Conservation (phyloP, 2,329 filamentous ascomycete species). For the Aspergillus viridinutans region DNA sequence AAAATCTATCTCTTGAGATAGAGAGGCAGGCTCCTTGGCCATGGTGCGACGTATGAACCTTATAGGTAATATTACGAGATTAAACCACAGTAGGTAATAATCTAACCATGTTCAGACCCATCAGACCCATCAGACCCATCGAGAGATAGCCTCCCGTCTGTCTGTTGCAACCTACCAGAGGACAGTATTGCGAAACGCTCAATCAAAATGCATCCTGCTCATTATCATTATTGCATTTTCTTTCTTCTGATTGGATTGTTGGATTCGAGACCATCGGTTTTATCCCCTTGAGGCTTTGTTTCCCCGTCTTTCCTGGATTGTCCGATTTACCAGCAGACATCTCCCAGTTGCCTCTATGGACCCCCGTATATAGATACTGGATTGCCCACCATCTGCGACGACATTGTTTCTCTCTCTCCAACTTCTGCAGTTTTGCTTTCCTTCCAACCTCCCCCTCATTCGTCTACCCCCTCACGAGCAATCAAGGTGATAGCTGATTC, state of each 20-base stretch:
- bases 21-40: too few relatives aligned
- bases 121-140: not conserved
- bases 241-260: not conserved
- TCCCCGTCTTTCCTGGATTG: not conserved
- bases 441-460: not conserved
- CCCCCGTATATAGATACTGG: not conserved
- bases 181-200: not conserved
- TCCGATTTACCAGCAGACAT: not conserved
- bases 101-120: not conserved
- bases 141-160: too few relatives aligned
- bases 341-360: too few relatives aligned
- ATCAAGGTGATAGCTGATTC: not conserved
- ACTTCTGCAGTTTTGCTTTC: slow-evolving; percentile 2
- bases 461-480: not conserved
- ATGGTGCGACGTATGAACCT: too few relatives aligned
- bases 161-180: not conserved
- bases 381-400: not conserved
- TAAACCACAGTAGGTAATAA: not conserved
- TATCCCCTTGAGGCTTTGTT: not conserved
- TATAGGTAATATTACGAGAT: not conserved
- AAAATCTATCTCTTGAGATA: too few relatives aligned
- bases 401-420: not conserved
- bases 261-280: not conserved
- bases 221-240: not conserved
- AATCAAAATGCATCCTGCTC: not conserved